Conservation (phyloP, 1,284 basidiomycete species). For the Puccinia sorghi region DNA sequence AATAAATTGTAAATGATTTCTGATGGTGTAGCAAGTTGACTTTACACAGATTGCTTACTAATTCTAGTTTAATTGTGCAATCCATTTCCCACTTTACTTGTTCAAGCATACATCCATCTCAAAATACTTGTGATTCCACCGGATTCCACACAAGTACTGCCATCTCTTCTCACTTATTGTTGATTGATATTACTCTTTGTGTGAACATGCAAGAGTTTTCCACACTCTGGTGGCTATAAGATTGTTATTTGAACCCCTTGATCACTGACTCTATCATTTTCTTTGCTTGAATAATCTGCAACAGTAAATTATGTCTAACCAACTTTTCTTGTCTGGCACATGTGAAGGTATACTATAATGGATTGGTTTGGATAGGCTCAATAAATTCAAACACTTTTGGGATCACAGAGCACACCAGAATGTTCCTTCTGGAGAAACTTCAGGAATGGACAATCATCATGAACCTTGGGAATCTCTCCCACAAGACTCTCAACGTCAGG, state of each 20-base stretch:
- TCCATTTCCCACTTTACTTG: too few species aligned
- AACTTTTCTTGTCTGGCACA: background rate
- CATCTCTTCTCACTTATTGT: too few species aligned
- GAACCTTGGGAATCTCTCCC: background rate
- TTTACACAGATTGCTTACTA: too few species aligned
- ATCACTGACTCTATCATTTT: background rate
- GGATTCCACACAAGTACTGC: too few species aligned
- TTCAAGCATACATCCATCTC: too few species aligned
- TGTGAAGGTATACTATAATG: background rate
- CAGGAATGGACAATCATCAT: background rate
- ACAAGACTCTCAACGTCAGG: slow-evolving; percentile 14
- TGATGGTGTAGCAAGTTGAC: too few species aligned
- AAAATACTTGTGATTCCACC: too few species aligned
- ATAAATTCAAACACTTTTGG: slow-evolving; percentile 26
- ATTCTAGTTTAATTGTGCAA: too few species aligned
- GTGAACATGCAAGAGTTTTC: background rate
- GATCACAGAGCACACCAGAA: slow-evolving; percentile 22
- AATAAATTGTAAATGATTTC: too few species aligned
- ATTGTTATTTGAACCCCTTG: slow-evolving; percentile 9
- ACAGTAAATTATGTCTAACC: background rate
- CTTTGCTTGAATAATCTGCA: background rate
- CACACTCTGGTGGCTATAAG: slow-evolving; percentile 18
- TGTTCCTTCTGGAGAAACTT: slow-evolving; percentile 16
- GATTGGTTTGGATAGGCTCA: slow-evolving; percentile 13
- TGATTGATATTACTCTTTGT: too few species aligned